phyloP scores from a whole-genome alignment of 306 rosid species.

The Vigna trinervia region DNA sequence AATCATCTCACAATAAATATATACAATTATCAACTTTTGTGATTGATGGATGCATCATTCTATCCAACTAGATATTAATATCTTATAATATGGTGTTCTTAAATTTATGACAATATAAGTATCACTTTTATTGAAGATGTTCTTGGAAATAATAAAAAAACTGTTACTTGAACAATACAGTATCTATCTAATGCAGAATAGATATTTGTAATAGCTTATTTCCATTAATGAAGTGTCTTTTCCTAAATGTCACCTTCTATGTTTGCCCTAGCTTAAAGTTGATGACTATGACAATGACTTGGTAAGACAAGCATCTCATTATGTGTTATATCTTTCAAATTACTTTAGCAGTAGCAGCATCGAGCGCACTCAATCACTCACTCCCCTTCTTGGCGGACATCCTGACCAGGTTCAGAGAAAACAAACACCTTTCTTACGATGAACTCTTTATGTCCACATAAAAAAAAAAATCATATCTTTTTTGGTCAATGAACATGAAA shows the following conservation, averaged over 20 bases:
- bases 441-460: conserved; percentile 19
- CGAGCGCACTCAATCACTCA: not conserved
- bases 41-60: too few relatives aligned
- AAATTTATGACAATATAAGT: too few relatives aligned
- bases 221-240: too few relatives aligned
- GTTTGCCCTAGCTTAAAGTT: not conserved
- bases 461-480: not conserved
- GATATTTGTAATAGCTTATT: too few relatives aligned
- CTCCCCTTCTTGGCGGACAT: conserved; percentile 11
- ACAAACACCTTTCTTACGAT: not conserved
- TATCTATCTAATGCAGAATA: too few relatives aligned
- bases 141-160: too few relatives aligned
- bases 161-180: too few relatives aligned
- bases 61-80: too few relatives aligned
- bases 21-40: too few relatives aligned
- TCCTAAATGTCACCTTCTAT: not conserved
- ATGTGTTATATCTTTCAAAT: not conserved
- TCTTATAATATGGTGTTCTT: too few relatives aligned
- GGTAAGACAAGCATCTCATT: not conserved
- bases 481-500: not conserved
- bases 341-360: not conserved
- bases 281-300: not conserved
- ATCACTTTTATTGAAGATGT: too few relatives aligned
- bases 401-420: conserved; percentile 38
- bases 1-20: too few relatives aligned